phyloP scores from a whole-genome alignment of 805 yeast species.

The Wickerhamiella dianesei region DNA sequence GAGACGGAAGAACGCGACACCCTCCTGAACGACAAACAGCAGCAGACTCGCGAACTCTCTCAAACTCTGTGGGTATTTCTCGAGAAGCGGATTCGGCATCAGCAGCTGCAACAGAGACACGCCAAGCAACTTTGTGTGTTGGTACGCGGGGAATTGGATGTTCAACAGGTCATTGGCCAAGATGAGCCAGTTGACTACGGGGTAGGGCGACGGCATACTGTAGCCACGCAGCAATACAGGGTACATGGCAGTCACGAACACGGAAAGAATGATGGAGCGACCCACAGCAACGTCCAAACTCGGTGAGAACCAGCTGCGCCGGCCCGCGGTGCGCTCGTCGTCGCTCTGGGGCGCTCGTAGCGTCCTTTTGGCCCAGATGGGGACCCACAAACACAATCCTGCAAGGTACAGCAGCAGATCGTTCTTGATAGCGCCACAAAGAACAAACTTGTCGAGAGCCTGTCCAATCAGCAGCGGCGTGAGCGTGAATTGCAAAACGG shows the following conservation, averaged over 20 bases:
- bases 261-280: background rate
- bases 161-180: background rate
- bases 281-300: background rate
- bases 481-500: conserved; percentile 6
- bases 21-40: background rate
- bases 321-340: background rate
- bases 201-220: background rate
- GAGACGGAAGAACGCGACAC: background rate
- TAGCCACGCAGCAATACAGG: background rate
- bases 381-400: conserved; percentile 7
- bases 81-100: background rate
- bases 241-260: background rate
- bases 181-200: background rate
- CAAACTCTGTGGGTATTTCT: background rate
- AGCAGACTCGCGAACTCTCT: no score
- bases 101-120: background rate
- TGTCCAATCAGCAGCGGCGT: conserved; percentile 14
- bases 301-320: background rate
- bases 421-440: conserved; percentile 3
- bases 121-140: background rate
- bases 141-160: background rate
- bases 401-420: conserved; percentile 7
- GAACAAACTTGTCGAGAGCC: conserved; percentile 4
- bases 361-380: conserved; percentile 5
- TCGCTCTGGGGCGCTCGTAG: conserved; percentile 2